Evolutionary conservation across 192 early-diverging fungal genomes (phyloP), one percentile per base, ranked within the genome.

Genomic region (Funneliformis mosseae): DNA sequence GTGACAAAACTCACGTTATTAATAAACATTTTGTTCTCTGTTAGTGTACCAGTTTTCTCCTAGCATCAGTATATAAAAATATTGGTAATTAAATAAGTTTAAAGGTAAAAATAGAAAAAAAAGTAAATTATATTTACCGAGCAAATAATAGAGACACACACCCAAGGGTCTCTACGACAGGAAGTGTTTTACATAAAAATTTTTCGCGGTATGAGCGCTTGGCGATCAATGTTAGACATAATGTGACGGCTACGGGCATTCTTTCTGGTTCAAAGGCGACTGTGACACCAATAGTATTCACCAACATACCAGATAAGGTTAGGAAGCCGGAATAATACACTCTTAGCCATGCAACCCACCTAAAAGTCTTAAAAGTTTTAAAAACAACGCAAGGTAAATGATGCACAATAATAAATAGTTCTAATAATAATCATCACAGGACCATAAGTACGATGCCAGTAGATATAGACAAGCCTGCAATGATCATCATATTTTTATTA

Each of bases 21-120:
- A 21, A 92, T 91, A 39, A 80, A 81, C 95, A 98, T 96, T 61
- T 89, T 86, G 86, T 92, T 90, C 76, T 90, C 88, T 14, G 95
- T 98, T 50, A 98, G 84, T 5, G 93, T 90, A 28, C 97, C 96
- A n/a, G 96, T 97, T 87, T 98, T 98, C 83, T 98, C 95, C 93
- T 95, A 78, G 85, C 88, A 10, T 91, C 88, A n/a, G n/a, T n/a
- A 73, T 27, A 48, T 73, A 87, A 21, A 16, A 55, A 55, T 55
- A 21, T 55, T 50, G 5, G 18, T 50, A 21, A 55, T 55, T 55
- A 16, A 55, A n/a, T n/a, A 16, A 50, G 5, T 55, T 55, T 55
- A 55, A 55, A n/a, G 10, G 3, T 5, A 6, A 55, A 55, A 55
- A 5, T 14, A 4, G 4, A 16, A 14, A 5, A 18, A 55, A 18